Conservation (phyloP, 495 filamentous ascomycete genomes). For the Neurospora tetrasperma region DNA sequence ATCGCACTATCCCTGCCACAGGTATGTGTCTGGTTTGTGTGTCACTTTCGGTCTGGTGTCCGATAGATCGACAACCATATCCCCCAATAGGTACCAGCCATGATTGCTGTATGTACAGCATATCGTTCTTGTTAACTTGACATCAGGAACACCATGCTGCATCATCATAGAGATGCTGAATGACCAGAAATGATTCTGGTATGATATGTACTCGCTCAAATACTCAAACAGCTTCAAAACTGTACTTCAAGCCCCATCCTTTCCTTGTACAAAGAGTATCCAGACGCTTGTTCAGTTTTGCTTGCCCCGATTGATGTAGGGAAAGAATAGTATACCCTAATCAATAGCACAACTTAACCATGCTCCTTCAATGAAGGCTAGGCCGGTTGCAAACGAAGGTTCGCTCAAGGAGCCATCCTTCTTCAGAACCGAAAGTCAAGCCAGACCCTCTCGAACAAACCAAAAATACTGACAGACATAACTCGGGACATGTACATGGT, state of each 20-base stretch:
- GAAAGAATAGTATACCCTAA: not conserved
- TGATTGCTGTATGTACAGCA: not conserved
- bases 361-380: not conserved
- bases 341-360: not conserved
- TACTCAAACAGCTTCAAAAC: not conserved
- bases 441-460: not conserved
- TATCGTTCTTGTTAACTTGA: not conserved
- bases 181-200: not conserved
- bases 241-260: not conserved
- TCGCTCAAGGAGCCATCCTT: not conserved
- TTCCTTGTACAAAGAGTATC: not conserved
- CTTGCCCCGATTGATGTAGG: not conserved
- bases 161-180: not conserved
- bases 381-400: not conserved
- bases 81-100: not conserved
- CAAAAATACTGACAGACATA: not conserved
- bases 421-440: not conserved
- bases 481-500: not conserved
- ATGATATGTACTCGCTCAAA: not conserved
- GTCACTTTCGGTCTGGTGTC: not conserved
- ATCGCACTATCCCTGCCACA: not conserved
- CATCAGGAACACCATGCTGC: not conserved
- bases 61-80: not conserved
- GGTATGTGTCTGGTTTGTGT: not conserved
- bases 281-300: not conserved